These are phyloP conservation scores for Chrysosporium keratinophilum DNA, from an alignment of 2,329 filamentous ascomycete genomes.

Conservation along the genomic window DNA sequence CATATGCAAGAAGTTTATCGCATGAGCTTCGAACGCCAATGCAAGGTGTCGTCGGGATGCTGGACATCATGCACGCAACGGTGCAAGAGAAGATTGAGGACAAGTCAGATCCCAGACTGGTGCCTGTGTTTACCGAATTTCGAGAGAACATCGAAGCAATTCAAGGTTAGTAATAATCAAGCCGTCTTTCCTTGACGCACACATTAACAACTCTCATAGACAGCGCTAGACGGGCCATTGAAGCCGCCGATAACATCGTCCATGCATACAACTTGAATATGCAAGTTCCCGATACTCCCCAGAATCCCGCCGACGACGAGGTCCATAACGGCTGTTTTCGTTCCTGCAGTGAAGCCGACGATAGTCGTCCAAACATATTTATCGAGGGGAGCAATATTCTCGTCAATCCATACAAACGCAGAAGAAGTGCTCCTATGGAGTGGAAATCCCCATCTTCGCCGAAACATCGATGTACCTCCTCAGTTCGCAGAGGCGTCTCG, in stretches of 20 bases:
- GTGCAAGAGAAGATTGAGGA: slow-evolving; percentile 55
- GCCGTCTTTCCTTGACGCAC: not conserved
- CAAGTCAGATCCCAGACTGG: slow-evolving; percentile 42
- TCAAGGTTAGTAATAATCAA: slow-evolving; percentile 42
- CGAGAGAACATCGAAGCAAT: slow-evolving; percentile 61
- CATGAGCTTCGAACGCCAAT: slow-evolving; percentile 64
- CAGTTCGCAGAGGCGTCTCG: slow-evolving; percentile 28
- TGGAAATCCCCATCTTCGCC: slow-evolving; percentile 26
- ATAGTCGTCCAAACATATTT: slow-evolving; percentile 32
- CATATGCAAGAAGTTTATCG: slow-evolving; percentile 61
- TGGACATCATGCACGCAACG: slow-evolving; percentile 65
- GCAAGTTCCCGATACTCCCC: slow-evolving; percentile 57
- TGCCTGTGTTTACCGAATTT: slow-evolving; percentile 50
- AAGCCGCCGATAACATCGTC: slow-evolving; percentile 65
- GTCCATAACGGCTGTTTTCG: slow-evolving; percentile 23
- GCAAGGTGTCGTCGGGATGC: slow-evolving; percentile 66
- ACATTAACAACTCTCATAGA: slow-evolving; percentile 35
- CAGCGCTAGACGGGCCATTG: slow-evolving; percentile 59
- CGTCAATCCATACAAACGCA: slow-evolving; percentile 38
- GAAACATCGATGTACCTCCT: slow-evolving; percentile 28
- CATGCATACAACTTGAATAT: slow-evolving; percentile 67
- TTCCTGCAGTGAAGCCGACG: slow-evolving; percentile 20
- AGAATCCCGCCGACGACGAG: slow-evolving; percentile 33
- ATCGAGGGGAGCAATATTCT: slow-evolving; percentile 37
- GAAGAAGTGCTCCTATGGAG: slow-evolving; percentile 33